These are phyloP conservation scores for Hypomyces rosellus DNA, from an alignment of 2,329 filamentous ascomycete genomes.

Conservation along the genomic window DNA sequence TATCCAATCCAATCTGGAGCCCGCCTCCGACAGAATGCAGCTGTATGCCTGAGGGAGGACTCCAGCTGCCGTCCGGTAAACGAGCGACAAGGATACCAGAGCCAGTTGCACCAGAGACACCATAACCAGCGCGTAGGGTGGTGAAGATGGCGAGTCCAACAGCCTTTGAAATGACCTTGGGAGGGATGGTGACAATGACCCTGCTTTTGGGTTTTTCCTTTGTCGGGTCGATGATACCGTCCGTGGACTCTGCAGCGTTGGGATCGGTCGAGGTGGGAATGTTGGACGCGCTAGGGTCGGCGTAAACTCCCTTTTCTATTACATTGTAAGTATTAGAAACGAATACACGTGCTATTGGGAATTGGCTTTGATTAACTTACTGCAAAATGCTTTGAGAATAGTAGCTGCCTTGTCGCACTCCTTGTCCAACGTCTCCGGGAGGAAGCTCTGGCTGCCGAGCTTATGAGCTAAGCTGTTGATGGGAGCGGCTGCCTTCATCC, in stretches of 20 bases:
- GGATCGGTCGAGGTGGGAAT: conserved; percentile 26
- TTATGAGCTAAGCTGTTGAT: conserved; percentile 79
- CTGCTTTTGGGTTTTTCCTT: conserved; percentile 37
- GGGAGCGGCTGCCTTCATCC: conserved; percentile 54
- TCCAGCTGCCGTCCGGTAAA: conserved; percentile 63
- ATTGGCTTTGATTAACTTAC: conserved; percentile 37
- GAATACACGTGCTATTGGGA: neutral
- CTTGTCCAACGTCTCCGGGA: conserved; percentile 79
- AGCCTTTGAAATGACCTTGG: conserved; percentile 56
- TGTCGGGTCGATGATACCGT: conserved; percentile 25
- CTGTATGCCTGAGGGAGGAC: conserved; percentile 74
- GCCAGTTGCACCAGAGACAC: conserved; percentile 59
- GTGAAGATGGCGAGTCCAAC: conserved; percentile 68
- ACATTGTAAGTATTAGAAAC: conserved; percentile 6
- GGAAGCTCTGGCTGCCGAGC: conserved; percentile 76
- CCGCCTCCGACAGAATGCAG: conserved; percentile 74
- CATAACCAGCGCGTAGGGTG: conserved; percentile 60
- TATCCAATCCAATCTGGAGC: conserved; percentile 75
- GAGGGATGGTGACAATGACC: conserved; percentile 48
- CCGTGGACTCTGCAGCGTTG: conserved; percentile 22
- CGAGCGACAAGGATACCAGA: conserved; percentile 60
- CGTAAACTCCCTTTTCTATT: conserved; percentile 47
- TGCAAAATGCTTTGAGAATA: conserved; percentile 81
- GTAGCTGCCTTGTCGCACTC: conserved; percentile 87
- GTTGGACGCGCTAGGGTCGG: conserved; percentile 26